Base-by-base conservation (phyloP, 2,329 filamentous ascomycete species). In the Juglanconis oblonga region DNA sequence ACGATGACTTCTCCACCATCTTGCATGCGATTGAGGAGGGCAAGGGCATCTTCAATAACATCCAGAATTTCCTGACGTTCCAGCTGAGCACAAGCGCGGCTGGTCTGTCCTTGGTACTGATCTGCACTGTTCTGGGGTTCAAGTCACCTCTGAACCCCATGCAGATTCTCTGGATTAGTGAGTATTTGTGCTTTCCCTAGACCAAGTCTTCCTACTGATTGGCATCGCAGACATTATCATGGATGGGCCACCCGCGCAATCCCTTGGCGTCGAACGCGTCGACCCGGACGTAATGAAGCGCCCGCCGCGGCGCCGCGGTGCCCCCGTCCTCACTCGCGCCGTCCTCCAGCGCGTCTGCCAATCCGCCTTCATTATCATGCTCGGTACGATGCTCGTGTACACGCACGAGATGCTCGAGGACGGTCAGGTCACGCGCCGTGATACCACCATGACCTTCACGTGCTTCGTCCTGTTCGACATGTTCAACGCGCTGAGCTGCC, bases 111-210 rank as follows among this genome's bases (percentile, higher is more conserved):
- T 81, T 99, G 57, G 95, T 99, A 17, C 86, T 99, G 66, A 76
- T 99, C 69, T 97, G 93, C 80, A 97, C 92, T 35, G 89, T 91
- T 67, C 83, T 97, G 63, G 95, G 95, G 44, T 95, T 96, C 78
- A 93, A 92, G 76, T 97, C 95, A 72, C 96, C 95, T 50, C 81
- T 99, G 62, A 99, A 99, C 73, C 92, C 95, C 53, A 99, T 99
- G 95, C 95, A 99, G 78, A 99, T 99, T 78, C 83, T 99, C 47
- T 99, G 95, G 95, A 99, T 99, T 70, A 99, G 94, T 97, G 79
- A 79, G 92, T 52, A 45, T 36, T 9, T 31, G 17, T 17, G 2
- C 14, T 6, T 9, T 10, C 9, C 17, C 17, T 11, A 31, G 52
- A 57, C 47, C 24, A 13, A 1, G 32, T 1, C 40, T 13, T 11